Evolutionary conservation across 2,329 filamentous ascomycete genomes (phyloP), one percentile per base, ranked within the genome.

Genomic region (Aspergillus neotritici): DNA sequence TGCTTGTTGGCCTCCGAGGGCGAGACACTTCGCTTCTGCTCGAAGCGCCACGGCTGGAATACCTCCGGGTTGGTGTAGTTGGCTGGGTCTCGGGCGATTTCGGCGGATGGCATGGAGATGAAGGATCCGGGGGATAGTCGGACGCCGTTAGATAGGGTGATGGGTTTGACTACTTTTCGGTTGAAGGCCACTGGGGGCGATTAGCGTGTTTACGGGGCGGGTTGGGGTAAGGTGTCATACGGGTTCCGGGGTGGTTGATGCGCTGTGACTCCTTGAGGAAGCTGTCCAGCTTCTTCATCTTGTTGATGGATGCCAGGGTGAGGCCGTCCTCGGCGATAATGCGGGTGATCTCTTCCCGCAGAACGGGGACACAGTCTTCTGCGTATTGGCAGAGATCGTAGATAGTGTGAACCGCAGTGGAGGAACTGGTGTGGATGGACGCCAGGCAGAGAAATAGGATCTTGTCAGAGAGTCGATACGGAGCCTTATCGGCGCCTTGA

Each of bases 41-140:
- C 54, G 40, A 42, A 54, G 1, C 62, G 52, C 3, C 57, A 51
- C 4, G 44, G 46, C 31, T 63, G 55, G 41, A 60, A 63, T 0
- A 17, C 25, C 5, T 50, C 44, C 2, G 60, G 50, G 15, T 54
- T 13, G 0, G 44, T 13, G 1, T 46, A 46, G 8, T 49, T 13
- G 6, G 33, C 40, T 3, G 46, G 37, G 16, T 62, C 53, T 12
- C 50, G 52, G 41, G 56, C 53, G 2, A 50, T 46, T 6, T 43
- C 40, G 2, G 44, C 21, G 15, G 40, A 41, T 2, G 57, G 43
- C 28, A 56, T 47, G 2, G 44, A 38, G 4, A 51, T 40, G 15
- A 45, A 43, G 1, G 54, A 47, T 17, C 48, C 51, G 25, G 45
- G 41, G 11, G 52, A 51, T 5, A 57, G 29, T 5, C 34, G 14